These are phyloP conservation scores for Penicillium fimorum DNA, from an alignment of 495 filamentous ascomycete genomes.

Conservation along the genomic window DNA sequence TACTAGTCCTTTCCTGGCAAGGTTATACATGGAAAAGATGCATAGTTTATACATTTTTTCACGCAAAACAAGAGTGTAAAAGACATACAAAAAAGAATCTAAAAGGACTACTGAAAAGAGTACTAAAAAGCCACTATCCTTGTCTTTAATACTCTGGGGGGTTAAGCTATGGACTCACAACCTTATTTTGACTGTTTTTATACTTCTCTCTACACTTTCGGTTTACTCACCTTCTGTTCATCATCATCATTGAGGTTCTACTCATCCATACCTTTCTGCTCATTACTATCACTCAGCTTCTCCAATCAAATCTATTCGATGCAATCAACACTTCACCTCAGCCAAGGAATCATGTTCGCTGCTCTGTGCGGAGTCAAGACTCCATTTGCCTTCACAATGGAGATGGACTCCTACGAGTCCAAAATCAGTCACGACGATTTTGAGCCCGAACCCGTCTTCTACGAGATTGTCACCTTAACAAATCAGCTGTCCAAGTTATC, in stretches of 20 bases:
- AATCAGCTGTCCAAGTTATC: not conserved
- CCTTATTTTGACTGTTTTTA: not conserved
- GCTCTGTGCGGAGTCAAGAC: not conserved
- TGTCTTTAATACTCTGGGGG: not conserved
- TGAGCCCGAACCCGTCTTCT: not conserved
- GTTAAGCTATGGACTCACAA: not conserved
- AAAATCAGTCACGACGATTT: not conserved
- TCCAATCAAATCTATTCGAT: not conserved
- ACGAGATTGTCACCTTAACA: conserved; percentile 5
- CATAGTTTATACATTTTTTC: too few species aligned
- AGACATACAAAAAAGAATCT: too few species aligned
- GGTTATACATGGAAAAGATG: too few species aligned
- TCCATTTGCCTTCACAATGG: not conserved
- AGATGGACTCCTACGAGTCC: not conserved
- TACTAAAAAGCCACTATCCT: too few species aligned
- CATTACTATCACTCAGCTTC: not conserved
- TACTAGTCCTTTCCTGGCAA: too few species aligned
- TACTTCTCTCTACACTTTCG: too few species aligned
- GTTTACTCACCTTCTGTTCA: too few species aligned
- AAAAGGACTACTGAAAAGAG: too few species aligned
- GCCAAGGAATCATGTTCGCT: not conserved
- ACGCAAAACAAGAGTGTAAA: too few species aligned
- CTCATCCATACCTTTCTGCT: too few species aligned
- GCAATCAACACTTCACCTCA: too few species aligned
- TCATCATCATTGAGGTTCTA: too few species aligned